A percentile compares a stretch with the other conserved stretches of the same genome.
These are phyloP conservation scores for Gleditsia sinensis DNA, from an alignment of 306 rosid species.

Conservation along the genomic window DNA sequence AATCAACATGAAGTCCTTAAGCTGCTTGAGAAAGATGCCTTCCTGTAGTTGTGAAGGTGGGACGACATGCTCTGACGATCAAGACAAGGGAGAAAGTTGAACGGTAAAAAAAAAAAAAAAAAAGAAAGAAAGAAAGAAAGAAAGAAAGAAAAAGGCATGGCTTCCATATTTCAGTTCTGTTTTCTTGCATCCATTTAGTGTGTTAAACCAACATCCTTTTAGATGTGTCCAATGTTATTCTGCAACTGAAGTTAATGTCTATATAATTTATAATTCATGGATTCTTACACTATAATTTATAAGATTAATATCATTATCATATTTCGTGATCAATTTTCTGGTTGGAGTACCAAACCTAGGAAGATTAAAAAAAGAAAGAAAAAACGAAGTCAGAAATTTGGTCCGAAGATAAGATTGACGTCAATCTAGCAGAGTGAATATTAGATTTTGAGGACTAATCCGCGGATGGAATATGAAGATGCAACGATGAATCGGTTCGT, in stretches of 20 bases:
- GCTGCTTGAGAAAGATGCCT: constrained; percentile 96
- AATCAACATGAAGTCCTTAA: constrained; percentile 83
- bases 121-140: too few species aligned
- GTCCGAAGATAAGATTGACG: too few species aligned
- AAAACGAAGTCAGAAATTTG: too few species aligned
- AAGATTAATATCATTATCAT: constrained; percentile 21
- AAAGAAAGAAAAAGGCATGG: constrained; percentile 15
- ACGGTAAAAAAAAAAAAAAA: too few species aligned
- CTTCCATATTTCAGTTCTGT: constrained; percentile 3
- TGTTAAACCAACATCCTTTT: constrained; percentile 31
- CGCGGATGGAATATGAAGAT: too few species aligned
- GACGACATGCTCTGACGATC: constrained; percentile 8
- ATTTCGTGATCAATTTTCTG: background rate
- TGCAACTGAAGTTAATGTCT: constrained; percentile 20
- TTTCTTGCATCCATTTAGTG: constrained; percentile 18
- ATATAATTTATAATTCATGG: constrained; percentile 30
- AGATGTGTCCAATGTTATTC: constrained; percentile 23
- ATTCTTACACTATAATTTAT: constrained; percentile 35
- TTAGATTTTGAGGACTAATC: too few species aligned
- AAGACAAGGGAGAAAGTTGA: constrained; percentile 5
- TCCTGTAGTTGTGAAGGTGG: constrained; percentile 56
- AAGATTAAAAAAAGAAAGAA: too few species aligned
- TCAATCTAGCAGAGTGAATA: too few species aligned
- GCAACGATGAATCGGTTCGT: too few species aligned
- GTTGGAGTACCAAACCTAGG: too few species aligned